Evolutionary conservation across 75 land plant species (phyloP).

Genomic region (Pseudotsuga menziesii): DNA sequence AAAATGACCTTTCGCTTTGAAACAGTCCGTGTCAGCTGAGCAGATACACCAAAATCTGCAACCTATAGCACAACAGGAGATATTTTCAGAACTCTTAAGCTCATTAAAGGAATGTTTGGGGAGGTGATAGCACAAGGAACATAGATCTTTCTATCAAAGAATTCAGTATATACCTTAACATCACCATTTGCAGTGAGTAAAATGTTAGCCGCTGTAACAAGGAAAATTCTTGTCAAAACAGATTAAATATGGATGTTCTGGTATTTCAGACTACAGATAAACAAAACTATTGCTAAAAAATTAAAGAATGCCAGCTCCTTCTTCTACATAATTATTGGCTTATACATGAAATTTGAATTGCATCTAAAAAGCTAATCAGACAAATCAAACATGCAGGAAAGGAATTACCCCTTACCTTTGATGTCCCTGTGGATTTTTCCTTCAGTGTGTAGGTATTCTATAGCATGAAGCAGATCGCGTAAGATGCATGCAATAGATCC

Average conservation of each 20-base stretch:
- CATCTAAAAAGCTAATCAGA: not conserved
- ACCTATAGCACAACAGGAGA: slow-evolving; percentile 43
- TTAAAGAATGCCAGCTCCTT: not conserved
- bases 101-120: not conserved
- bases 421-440: slow-evolving; percentile 98
- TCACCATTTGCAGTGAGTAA: slow-evolving; percentile 93
- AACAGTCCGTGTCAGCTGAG: slow-evolving; percentile 93
- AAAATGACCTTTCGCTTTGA: slow-evolving; percentile 90
- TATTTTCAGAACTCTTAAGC: not conserved
- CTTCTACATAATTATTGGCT: not conserved
- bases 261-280: not conserved
- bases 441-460: slow-evolving; percentile 91
- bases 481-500: slow-evolving; percentile 89
- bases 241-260: not conserved
- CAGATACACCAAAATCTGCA: slow-evolving; percentile 99
- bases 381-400: slow-evolving; percentile 7
- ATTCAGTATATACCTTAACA: slow-evolving; percentile 67
- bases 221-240: slow-evolving; percentile 1
- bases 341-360: not conserved
- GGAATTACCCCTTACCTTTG: slow-evolving; percentile 53
- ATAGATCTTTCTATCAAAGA: not conserved
- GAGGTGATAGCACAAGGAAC: not conserved
- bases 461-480: slow-evolving; percentile 88
- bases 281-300: not conserved
- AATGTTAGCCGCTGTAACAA: slow-evolving; percentile 91